A percentile compares a stretch with the other conserved stretches of the same genome.
phyloP scores from a whole-genome alignment of 2,329 filamentous ascomycete genomes.

The Metarhizium guizhouense region DNA sequence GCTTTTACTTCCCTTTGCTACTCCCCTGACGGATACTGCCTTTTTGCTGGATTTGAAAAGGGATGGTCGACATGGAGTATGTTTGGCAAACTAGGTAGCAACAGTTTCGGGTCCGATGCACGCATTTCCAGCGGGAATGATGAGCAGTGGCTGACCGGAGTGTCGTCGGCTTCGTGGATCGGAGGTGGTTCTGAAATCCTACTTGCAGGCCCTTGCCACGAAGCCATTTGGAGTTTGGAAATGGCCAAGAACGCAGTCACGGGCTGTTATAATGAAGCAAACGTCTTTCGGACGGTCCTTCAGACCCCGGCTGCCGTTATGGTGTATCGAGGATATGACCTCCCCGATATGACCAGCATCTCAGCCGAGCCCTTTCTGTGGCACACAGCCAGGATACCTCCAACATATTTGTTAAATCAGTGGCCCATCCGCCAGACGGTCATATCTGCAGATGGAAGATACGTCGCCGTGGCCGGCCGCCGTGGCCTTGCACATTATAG shows the following conservation, averaged over 20 bases:
- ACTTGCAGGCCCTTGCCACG: conserved; percentile 60
- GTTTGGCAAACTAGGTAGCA: conserved; percentile 82
- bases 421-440: conserved; percentile 87
- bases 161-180: conserved; percentile 74
- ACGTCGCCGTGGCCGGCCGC: conserved; percentile 90
- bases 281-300: conserved; percentile 79
- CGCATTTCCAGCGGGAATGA: conserved; percentile 55
- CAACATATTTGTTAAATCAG: conserved; percentile 77
- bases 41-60: conserved; percentile 86
- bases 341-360: conserved; percentile 82
- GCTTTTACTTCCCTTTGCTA: conserved; percentile 67
- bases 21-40: conserved; percentile 90
- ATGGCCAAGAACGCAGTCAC: conserved; percentile 92
- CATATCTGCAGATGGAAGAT: conserved; percentile 85
- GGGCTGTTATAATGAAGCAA: conserved; percentile 84
- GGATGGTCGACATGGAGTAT: conserved; percentile 98
- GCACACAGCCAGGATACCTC: conserved; percentile 83
- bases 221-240: conserved; percentile 78
- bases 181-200: conserved; percentile 81
- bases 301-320: conserved; percentile 84
- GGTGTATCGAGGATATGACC: conserved; percentile 87
- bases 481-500: conserved; percentile 93
- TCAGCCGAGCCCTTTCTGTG: conserved; percentile 90
- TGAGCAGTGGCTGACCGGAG: conserved; percentile 77
- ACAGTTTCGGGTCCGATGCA: conserved; percentile 68